Conservation (phyloP, 768 basidiomycete genomes). For the Calocybe cyanea region DNA sequence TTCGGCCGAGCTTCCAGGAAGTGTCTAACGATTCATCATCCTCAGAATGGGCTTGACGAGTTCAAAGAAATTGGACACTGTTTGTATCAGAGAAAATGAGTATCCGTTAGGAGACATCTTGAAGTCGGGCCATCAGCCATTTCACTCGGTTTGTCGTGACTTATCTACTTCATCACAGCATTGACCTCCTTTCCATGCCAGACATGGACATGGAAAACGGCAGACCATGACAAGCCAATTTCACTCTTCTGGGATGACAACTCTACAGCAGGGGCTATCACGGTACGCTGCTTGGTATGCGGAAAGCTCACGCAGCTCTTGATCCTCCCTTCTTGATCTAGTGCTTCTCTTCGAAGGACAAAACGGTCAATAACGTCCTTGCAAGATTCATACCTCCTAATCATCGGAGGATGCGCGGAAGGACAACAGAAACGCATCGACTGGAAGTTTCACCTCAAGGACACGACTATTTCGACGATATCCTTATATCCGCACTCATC, state of each 20-base stretch:
- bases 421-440: constrained; percentile 28
- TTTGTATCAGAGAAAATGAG: constrained; percentile 35
- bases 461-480: constrained; percentile 38
- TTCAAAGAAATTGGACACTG: constrained; percentile 25
- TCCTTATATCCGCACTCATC: constrained; percentile 37
- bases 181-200: too few relatives aligned
- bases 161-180: constrained; percentile 17
- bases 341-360: constrained; percentile 40
- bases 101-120: constrained; percentile 32
- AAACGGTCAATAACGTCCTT: constrained; percentile 26
- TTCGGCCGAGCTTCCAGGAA: background rate
- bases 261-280: constrained; percentile 23
- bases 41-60: constrained; percentile 28
- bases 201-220: constrained; percentile 35
- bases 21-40: background rate
- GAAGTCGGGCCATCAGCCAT: constrained; percentile 28
- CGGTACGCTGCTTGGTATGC: constrained; percentile 18
- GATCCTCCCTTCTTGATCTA: constrained; percentile 7
- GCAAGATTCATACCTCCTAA: constrained; percentile 36
- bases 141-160: constrained; percentile 25
- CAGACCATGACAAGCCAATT: constrained; percentile 21
- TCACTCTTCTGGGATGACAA: constrained; percentile 34
- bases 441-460: constrained; percentile 37
- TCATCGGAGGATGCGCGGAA: constrained; percentile 30
- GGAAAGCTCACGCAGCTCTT: background rate